Base-by-base conservation (phyloP, 2,329 filamentous ascomycete species). In the Intubia oerlemansii region DNA sequence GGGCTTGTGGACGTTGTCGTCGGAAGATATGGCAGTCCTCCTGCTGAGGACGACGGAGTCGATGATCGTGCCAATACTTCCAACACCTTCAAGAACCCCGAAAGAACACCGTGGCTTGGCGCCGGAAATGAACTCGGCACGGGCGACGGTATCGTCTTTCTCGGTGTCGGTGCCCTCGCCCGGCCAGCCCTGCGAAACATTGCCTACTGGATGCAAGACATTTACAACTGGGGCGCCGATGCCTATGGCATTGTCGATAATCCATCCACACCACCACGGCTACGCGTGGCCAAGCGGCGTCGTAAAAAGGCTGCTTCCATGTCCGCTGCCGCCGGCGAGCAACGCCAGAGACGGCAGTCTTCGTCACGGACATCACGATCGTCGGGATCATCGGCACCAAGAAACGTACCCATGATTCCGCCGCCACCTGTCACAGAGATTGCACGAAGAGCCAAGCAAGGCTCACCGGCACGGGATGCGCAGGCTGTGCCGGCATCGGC, bases 1-100 rank as follows among this genome's bases (percentile, higher is more conserved):
- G 88, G 88, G 1, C 58, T 98, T 22, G 65, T 91, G 5, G 88
- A 98, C 49, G 49, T 95, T 27, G 58, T 93, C 24, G 82, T 93
- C 4, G 82, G 79, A 24, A 73, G 77, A 39, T 95, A 90, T 47
- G 85, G 81, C 11, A 28, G 27, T 14, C 12, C 4, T 15, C 5
- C 7, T 5, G 41, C 45, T 14, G 38, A 37, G 7, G 46, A 49
- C 5, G 30, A 39, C 7, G 38, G 33, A 1, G 18, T 2, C n/a
- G 23, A 24, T 3, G 20, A 25, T 4, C 21, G 13, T 21, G 17
- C 10, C 12, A 17, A 15, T 11, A 12, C 10, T 9, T 9, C 13
- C 10, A 22, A 7, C 5, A 12, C 11, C 21, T 10, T 5, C 20
- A 12, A 3, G 27, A 22, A 21, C 8, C 8, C 8, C 19, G 19